Evolutionary conservation across 73 alveolate genomes (phyloP).

Genomic region (Paraurostyla sp.): DNA sequence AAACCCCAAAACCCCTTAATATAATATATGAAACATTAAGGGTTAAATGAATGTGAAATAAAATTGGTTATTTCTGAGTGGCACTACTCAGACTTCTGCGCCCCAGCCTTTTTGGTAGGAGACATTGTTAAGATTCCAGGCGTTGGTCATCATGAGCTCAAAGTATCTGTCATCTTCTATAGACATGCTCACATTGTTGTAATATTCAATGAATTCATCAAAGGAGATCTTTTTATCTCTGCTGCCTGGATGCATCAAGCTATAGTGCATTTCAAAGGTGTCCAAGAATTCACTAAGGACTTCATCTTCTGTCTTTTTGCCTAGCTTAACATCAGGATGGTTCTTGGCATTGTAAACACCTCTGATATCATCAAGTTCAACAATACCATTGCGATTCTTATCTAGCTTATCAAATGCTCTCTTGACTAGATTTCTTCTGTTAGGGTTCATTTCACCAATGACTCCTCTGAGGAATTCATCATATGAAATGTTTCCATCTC

Average conservation of each 20-base stretch:
- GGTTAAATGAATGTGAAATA: background rate
- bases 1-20: background rate
- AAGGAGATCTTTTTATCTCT: slow-evolving; percentile 61
- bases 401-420: slow-evolving; percentile 80
- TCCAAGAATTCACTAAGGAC: slow-evolving; percentile 84
- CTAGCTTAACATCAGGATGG: slow-evolving; percentile 82
- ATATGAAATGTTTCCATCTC: slow-evolving; percentile 61
- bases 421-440: slow-evolving; percentile 67
- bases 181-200: slow-evolving; percentile 73
- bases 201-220: slow-evolving; percentile 79
- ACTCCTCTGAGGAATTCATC: slow-evolving; percentile 83
- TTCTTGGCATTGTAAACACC: slow-evolving; percentile 78
- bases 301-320: slow-evolving; percentile 89
- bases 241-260: slow-evolving; percentile 63
- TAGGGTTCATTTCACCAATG: slow-evolving; percentile 84
- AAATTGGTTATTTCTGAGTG: too few relatives aligned
- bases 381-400: slow-evolving; percentile 75
- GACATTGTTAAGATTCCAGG: slow-evolving; percentile 72
- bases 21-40: too few relatives aligned
- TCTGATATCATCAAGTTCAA: slow-evolving; percentile 85
- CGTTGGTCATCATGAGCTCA: slow-evolving; percentile 74
- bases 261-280: slow-evolving; percentile 83
- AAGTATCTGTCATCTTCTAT: slow-evolving; percentile 76
- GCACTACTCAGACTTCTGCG: too few relatives aligned
- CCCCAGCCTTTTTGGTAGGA: slow-evolving; percentile 72